These are phyloP conservation scores for Iodosphaeria phyllophila DNA, from an alignment of 2,329 filamentous ascomycete species.

Conservation along the genomic window DNA sequence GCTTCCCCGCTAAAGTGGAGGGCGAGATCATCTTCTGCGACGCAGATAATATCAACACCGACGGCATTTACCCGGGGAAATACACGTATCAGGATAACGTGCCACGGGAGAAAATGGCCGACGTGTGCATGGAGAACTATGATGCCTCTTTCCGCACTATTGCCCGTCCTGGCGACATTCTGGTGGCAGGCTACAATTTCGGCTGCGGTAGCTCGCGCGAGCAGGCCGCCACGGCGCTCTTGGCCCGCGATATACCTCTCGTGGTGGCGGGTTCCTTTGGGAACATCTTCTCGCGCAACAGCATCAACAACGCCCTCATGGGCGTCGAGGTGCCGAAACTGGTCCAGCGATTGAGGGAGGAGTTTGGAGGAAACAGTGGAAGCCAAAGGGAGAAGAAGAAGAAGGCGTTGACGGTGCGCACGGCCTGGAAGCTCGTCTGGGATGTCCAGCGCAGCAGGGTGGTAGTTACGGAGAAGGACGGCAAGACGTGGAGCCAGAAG, in stretches of 20 bases:
- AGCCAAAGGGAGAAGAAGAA: constrained; percentile 24
- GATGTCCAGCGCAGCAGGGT: constrained; percentile 58
- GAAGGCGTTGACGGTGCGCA: constrained; percentile 48
- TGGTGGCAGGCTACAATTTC: constrained; percentile 79
- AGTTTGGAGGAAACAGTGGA: constrained; percentile 34
- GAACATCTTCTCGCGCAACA: constrained; percentile 66
- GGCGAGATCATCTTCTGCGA: constrained; percentile 85
- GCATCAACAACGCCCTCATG: constrained; percentile 64
- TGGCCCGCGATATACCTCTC: constrained; percentile 63
- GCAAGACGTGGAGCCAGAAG: constrained; percentile 55
- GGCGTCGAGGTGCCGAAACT: constrained; percentile 51
- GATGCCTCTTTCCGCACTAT: constrained; percentile 49
- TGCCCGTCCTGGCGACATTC: constrained; percentile 54
- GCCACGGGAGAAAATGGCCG: constrained; percentile 59
- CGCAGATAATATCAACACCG: constrained; percentile 62
- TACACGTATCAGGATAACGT: constrained; percentile 86
- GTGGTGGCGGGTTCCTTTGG: constrained; percentile 68
- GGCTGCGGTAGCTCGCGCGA: constrained; percentile 68
- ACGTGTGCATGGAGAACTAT: constrained; percentile 90
- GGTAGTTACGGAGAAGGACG: constrained; percentile 50
- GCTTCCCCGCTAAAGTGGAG: constrained; percentile 65
- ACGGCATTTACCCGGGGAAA: constrained; percentile 80
- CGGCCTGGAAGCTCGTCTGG: constrained; percentile 72
- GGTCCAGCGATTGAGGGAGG: constrained; percentile 44
- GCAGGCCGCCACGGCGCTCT: constrained; percentile 73